Conservation (phyloP, 176 grass and related monocot species). For the Themeda triandra region DNA sequence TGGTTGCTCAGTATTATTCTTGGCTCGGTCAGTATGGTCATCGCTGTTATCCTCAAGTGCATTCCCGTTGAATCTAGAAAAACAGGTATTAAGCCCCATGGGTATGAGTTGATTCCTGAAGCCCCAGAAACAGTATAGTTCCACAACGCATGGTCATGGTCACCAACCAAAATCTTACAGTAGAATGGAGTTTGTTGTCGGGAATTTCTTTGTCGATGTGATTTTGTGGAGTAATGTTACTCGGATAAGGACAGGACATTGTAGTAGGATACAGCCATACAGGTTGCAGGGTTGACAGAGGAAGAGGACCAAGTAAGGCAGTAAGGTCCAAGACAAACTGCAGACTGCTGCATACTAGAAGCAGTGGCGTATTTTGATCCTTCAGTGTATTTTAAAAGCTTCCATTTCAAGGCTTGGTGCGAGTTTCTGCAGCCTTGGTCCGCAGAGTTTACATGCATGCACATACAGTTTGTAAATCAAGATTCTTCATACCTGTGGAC, state of each 20-base stretch:
- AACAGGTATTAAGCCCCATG: constrained; percentile 12
- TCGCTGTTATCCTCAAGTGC: constrained; percentile 70
- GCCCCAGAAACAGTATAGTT: constrained; percentile 50
- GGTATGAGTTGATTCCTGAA: constrained; percentile 59
- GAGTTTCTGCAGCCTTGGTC: not conserved
- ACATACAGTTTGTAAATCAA: not conserved
- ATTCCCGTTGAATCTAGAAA: constrained; percentile 58
- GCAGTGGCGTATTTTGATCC: not conserved
- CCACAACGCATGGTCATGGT: not conserved
- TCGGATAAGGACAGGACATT: not conserved
- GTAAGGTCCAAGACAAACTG: not conserved
- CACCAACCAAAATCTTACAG: not conserved
- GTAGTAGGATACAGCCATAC: too few species aligned
- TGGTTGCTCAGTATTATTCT: constrained; percentile 68
- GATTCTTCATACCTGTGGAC: not conserved
- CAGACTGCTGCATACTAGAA: not conserved
- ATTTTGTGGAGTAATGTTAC: not conserved
- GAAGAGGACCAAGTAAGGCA: not conserved
- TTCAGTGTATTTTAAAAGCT: not conserved
- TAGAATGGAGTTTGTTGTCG: not conserved
- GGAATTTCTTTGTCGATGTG: not conserved
- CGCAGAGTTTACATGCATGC: not conserved
- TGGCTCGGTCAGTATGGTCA: constrained; percentile 67
- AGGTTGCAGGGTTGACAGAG: not conserved
- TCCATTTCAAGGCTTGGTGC: not conserved